phyloP scores from a whole-genome alignment of 345 rosid genomes.

The Eucalyptus cladocalyx region DNA sequence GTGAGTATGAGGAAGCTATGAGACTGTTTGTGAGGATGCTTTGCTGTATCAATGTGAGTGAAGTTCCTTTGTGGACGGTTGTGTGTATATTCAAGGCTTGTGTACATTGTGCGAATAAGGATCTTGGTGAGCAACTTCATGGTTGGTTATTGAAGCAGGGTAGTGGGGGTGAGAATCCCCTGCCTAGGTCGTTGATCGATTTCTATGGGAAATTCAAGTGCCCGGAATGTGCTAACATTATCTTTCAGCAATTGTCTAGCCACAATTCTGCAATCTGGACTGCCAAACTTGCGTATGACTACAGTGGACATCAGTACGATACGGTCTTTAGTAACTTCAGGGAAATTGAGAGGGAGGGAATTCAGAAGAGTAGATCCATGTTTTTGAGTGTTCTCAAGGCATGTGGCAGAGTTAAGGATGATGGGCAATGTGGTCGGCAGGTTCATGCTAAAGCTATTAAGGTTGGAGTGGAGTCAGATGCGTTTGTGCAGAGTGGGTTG shows the following conservation, averaged over 20 bases:
- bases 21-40: slow-evolving; percentile 28
- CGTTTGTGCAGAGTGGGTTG: slow-evolving; percentile 27
- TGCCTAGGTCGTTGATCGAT: slow-evolving; percentile 28
- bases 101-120: slow-evolving; percentile 24
- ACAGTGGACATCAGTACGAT: slow-evolving; percentile 23
- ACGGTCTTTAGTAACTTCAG: slow-evolving; percentile 33
- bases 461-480: slow-evolving; percentile 37
- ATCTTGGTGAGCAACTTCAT: slow-evolving; percentile 59
- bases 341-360: slow-evolving; percentile 33
- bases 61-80: slow-evolving; percentile 31
- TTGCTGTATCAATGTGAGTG: not conserved
- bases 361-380: slow-evolving; percentile 18
- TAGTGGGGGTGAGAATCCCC: slow-evolving; percentile 3
- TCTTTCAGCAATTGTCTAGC: slow-evolving; percentile 16
- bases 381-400: slow-evolving; percentile 45
- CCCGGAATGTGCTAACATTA: slow-evolving; percentile 23
- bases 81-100: slow-evolving; percentile 41
- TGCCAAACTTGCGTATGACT: slow-evolving; percentile 37
- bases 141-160: slow-evolving; percentile 49
- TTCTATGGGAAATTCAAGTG: slow-evolving; percentile 41
- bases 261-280: slow-evolving; percentile 31
- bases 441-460: slow-evolving; percentile 48
- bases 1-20: slow-evolving; percentile 25
- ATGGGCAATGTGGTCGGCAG: slow-evolving; percentile 32
- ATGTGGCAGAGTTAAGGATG: slow-evolving; percentile 29